Conservation (phyloP, 495 filamentous ascomycete genomes). For the Neurospora sp. region DNA sequence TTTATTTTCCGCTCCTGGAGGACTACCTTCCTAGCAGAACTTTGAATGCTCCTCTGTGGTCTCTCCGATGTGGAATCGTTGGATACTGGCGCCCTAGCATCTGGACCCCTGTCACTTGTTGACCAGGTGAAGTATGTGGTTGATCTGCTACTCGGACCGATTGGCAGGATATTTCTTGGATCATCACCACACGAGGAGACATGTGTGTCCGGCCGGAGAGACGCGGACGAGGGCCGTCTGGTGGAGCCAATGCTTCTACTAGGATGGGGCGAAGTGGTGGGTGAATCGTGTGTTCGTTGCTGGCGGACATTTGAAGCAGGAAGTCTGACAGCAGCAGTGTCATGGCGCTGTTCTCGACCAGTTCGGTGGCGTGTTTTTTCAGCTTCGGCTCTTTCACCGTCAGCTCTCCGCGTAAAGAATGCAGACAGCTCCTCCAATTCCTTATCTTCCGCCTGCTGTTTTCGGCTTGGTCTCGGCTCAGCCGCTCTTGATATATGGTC, state of each 20-base stretch:
- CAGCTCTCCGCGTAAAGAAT: conserved; percentile 25
- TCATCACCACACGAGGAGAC: background rate
- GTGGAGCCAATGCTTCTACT: background rate
- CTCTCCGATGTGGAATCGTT: background rate
- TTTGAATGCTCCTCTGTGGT: background rate
- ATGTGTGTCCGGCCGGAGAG: background rate
- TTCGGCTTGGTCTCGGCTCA: conserved; percentile 10
- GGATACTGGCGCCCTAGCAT: background rate
- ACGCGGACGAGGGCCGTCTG: background rate
- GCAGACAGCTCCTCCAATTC: conserved; percentile 30
- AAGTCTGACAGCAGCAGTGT: background rate
- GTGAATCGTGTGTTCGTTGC: background rate
- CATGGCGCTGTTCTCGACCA: background rate
- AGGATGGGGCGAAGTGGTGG: background rate
- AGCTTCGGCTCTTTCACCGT: background rate
- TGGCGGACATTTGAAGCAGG: background rate
- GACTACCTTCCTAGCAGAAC: background rate
- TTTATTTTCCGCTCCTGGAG: background rate
- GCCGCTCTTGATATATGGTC: background rate
- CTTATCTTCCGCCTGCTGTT: conserved; percentile 16
- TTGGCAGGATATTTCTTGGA: background rate
- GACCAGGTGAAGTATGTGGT: conserved; percentile 26
- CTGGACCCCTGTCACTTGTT: conserved; percentile 6
- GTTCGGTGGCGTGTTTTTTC: background rate
- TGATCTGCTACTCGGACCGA: conserved; percentile 1